Evolutionary conservation across 805 yeast species (phyloP).

Genomic region (Pichia rugopelliculosa): DNA sequence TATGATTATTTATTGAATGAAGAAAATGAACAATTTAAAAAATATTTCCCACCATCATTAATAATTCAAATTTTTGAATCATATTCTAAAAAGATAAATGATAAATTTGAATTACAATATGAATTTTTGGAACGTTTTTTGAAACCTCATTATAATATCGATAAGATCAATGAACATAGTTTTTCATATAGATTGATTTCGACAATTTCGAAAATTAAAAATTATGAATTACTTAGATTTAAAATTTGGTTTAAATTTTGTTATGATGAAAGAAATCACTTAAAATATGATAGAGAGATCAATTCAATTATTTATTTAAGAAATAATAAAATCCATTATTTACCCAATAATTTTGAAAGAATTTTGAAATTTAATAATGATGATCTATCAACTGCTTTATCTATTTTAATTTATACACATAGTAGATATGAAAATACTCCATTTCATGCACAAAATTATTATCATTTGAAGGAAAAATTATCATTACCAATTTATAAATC

Average conservation of each 20-base stretch:
- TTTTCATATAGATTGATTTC: conserved; percentile 9
- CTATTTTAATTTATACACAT: conserved; percentile 17
- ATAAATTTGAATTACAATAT: conserved; percentile 1
- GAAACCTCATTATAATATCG: conserved; percentile 3
- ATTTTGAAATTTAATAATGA: conserved; percentile 4
- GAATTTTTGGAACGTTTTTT: conserved; percentile 3
- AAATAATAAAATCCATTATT: conserved; percentile 6
- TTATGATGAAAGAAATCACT: conserved; percentile 3
- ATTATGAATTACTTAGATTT: conserved; percentile 4
- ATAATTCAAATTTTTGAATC: background rate
- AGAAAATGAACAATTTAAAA: background rate
- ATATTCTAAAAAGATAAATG: background rate
- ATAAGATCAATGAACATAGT: background rate
- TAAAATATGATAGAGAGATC: conserved; percentile 6
- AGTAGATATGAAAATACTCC: conserved; percentile 19
- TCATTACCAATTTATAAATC: conserved; percentile 5
- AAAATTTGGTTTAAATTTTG: conserved; percentile 11
- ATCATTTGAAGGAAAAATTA: conserved; percentile 8
- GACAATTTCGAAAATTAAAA: conserved; percentile 2
- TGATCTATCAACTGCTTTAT: conserved; percentile 10
- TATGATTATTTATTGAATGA: background rate
- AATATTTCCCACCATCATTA: conserved; percentile 7
- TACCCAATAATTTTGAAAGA: conserved; percentile 10
- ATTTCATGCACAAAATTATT: conserved; percentile 10
- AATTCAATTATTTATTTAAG: conserved; percentile 6